These are phyloP conservation scores for Prunus mongolica DNA, from an alignment of 306 rosid species.

Conservation along the genomic window DNA sequence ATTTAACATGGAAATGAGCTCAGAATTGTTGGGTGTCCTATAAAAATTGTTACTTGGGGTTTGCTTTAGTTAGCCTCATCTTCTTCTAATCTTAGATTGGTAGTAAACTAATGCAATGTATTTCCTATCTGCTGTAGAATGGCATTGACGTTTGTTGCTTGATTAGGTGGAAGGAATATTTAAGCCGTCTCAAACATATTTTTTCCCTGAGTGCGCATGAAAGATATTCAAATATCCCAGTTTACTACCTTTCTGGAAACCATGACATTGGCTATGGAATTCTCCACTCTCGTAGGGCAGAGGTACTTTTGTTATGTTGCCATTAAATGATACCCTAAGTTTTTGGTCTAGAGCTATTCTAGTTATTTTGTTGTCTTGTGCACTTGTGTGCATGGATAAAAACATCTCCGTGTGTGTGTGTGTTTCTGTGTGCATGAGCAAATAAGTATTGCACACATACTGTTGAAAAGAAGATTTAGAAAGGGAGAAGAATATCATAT, in stretches of 20 bases:
- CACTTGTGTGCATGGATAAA: not conserved
- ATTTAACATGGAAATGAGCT: not conserved
- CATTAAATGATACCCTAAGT: constrained; percentile 8
- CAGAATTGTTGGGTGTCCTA: not conserved
- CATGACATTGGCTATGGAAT: constrained; percentile 79
- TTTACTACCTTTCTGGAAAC: constrained; percentile 67
- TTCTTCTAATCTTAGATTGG: not conserved
- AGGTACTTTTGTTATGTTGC: constrained; percentile 38
- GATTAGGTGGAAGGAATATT: constrained; percentile 72
- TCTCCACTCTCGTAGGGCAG: constrained; percentile 42
- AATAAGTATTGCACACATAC: not conserved
- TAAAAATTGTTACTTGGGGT: not conserved
- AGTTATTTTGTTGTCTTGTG: constrained; percentile 2
- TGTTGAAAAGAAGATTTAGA: not conserved
- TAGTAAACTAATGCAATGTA: constrained; percentile 1
- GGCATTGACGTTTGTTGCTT: constrained; percentile 27
- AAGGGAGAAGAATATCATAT: not conserved
- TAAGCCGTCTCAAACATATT: constrained; percentile 60
- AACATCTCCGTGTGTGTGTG: not conserved
- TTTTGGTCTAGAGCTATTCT: not conserved
- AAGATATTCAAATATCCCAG: constrained; percentile 37
- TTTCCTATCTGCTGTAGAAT: constrained; percentile 16
- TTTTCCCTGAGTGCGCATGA: constrained; percentile 53
- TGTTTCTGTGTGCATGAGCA: not conserved
- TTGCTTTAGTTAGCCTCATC: not conserved